Evolutionary conservation across 192 early-diverging fungal species (phyloP).

Genomic region (Pecoramyces ruminantium): DNA sequence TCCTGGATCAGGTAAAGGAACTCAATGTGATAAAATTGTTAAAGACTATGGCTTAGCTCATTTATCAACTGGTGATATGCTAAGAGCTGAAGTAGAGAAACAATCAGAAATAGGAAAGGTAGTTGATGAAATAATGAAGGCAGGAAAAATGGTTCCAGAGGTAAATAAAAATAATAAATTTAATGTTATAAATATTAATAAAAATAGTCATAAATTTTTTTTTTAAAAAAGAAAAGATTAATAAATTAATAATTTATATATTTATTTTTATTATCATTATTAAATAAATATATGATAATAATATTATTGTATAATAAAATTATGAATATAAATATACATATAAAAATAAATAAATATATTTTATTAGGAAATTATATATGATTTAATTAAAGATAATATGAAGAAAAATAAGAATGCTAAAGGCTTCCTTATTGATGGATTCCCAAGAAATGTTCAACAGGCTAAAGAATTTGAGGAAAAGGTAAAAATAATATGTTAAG

Average conservation of each 20-base stretch:
- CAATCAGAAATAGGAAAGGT: slow-evolving; percentile 6
- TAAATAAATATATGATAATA: no score
- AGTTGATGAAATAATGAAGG: slow-evolving; percentile 8
- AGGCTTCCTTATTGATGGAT: slow-evolving; percentile 20
- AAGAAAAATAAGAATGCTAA: not conserved
- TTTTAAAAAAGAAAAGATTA: no score
- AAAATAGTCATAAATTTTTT: no score
- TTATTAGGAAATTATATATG: slow-evolving; percentile 2
- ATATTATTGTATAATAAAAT: no score
- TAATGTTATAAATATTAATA: not conserved
- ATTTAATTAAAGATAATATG: slow-evolving; percentile 3
- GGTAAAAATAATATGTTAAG: not conserved
- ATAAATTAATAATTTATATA: no score
- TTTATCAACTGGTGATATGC: slow-evolving; percentile 7
- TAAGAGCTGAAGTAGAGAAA: slow-evolving; percentile 11
- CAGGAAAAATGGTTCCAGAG: slow-evolving; percentile 4
- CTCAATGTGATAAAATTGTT: slow-evolving; percentile 7
- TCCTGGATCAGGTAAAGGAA: slow-evolving; percentile 20
- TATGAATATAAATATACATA: no score
- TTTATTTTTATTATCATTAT: no score
- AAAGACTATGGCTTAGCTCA: not conserved
- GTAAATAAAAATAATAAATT: not conserved
- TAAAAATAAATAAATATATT: no score
- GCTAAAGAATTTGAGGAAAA: slow-evolving; percentile 23
- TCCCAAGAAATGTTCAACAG: slow-evolving; percentile 29